Evolutionary conservation across 2,329 filamentous ascomycete genomes (phyloP).

Genomic region (Venturia pyrina): DNA sequence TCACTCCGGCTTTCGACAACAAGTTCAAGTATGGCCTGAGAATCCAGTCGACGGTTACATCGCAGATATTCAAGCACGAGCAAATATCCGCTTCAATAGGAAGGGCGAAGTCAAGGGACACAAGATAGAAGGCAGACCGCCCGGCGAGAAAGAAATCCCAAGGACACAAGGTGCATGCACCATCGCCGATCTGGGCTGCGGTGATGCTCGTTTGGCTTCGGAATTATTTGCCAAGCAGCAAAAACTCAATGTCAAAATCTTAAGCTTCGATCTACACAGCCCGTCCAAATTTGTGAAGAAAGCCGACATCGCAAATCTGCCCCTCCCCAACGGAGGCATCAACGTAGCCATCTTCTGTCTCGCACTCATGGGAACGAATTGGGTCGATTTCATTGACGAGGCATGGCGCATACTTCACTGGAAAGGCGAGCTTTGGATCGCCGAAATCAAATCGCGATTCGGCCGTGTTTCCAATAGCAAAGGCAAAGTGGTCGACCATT

Average conservation of each 20-base stretch:
- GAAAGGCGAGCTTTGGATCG: constrained; percentile 94
- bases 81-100: constrained; percentile 37
- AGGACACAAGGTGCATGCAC: constrained; percentile 62
- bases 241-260: constrained; percentile 62
- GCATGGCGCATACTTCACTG: constrained; percentile 84
- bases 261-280: constrained; percentile 79
- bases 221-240: constrained; percentile 53
- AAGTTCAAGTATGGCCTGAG: constrained; percentile 92
- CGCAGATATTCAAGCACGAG: constrained; percentile 57
- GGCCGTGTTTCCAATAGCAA: constrained; percentile 36
- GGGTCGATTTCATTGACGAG: constrained; percentile 93
- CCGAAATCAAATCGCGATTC: constrained; percentile 93
- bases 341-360: constrained; percentile 93
- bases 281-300: constrained; percentile 68
- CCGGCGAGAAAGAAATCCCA: constrained; percentile 37
- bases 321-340: constrained; percentile 61
- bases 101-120: constrained; percentile 27
- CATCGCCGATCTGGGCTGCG: constrained; percentile 87
- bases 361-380: constrained; percentile 97
- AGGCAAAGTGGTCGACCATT: constrained; percentile 46
- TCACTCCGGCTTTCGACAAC: constrained; percentile 89
- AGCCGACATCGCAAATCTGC: constrained; percentile 80
- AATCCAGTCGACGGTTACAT: constrained; percentile 92
- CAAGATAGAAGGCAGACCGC: constrained; percentile 16
- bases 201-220: constrained; percentile 73